Evolutionary conservation across 805 yeast genomes (phyloP), one percentile per base, ranked within the genome.

Genomic region (Clavispora phyllophila): DNA sequence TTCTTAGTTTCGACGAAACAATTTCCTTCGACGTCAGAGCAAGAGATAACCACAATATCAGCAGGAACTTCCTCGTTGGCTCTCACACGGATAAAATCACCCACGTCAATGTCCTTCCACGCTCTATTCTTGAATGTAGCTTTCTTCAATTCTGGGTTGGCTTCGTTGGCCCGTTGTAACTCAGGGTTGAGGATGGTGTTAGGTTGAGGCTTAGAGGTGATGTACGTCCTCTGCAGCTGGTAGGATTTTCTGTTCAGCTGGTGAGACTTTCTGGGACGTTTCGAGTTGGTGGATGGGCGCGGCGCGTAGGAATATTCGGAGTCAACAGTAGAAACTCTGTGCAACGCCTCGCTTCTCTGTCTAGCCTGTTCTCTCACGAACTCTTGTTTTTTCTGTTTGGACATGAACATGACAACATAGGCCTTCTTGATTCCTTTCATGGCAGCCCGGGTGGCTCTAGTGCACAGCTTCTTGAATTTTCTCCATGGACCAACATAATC

Each of bases 11-110:
- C 80, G 32, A 73, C 79, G 58, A 83, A 81, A 41, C 81, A 79
- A 43, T 79, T 81, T 49, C 86, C 93, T 5, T 73, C 72, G 53
- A 81, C 87, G 28, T 87, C 79, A 0, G 90, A 78, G 9, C 88
- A 73, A 19, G 85, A 62, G 17, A 85, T 72, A 15, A 82, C 66
- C 36, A 85, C 49, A 8, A 52, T 63, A 62, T 85, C 95, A 27
- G 89, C 91, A 1, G 95, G 95, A 14, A 85, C 74, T 55, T 82
- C 86, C 48, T 84, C 87, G 60, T 86, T 82, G 49, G 79, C 79
- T 46, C 79, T 72, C 17, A 85, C 72, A 48, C 87, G 71, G 29
- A 86, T 67, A 42, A 83, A 65, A 58, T 86, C 91, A 37, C 95
- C 95, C 20, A 49, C 63, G 55, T 39, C 57, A 23, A 52, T 39